Percentiles rank a stretch among this genome's conserved stretches.
Evolutionary conservation across 495 filamentous ascomycete genomes (phyloP).

Genomic region (Immersiella caudata): DNA sequence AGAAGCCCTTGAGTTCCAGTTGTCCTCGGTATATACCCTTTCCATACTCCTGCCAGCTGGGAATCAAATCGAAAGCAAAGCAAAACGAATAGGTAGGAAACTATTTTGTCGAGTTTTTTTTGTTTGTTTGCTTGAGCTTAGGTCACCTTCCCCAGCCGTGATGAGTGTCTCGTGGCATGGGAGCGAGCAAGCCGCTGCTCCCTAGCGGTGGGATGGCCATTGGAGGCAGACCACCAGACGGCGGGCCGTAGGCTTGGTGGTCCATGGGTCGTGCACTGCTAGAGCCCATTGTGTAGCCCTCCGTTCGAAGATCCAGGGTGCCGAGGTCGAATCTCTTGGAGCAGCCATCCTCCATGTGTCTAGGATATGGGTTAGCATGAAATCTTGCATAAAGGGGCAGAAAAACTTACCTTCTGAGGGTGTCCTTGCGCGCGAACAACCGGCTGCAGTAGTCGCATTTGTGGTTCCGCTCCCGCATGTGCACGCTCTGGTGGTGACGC

Average conservation of each 20-base stretch:
- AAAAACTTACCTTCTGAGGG: conserved; percentile 67
- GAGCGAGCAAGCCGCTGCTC: conserved; percentile 38
- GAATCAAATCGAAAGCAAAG: conserved; percentile 1
- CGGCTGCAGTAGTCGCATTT: conserved; percentile 72
- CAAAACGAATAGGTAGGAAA: background rate
- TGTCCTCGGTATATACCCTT: conserved; percentile 6
- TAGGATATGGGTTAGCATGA: conserved; percentile 34
- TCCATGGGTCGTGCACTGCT: conserved; percentile 28
- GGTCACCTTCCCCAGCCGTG: conserved; percentile 37
- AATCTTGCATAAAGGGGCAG: conserved; percentile 5
- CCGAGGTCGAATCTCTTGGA: conserved; percentile 68
- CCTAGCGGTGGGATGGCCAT: conserved; percentile 47
- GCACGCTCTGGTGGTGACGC: conserved; percentile 81
- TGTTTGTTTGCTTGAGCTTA: background rate
- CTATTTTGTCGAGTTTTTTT: background rate
- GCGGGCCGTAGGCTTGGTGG: conserved; percentile 27
- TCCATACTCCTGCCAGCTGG: background rate
- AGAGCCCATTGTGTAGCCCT: conserved; percentile 41
- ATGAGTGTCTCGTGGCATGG: conserved; percentile 36
- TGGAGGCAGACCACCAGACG: conserved; percentile 42
- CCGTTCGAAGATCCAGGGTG: conserved; percentile 49
- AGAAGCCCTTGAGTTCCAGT: background rate
- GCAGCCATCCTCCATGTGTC: conserved; percentile 81
- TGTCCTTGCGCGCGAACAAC: conserved; percentile 81
- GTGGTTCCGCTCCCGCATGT: conserved; percentile 73